Evolutionary conservation across 352 stramenopile genomes (phyloP), one percentile per base, ranked within the genome.

Genomic region (Phytopythium boreale): DNA sequence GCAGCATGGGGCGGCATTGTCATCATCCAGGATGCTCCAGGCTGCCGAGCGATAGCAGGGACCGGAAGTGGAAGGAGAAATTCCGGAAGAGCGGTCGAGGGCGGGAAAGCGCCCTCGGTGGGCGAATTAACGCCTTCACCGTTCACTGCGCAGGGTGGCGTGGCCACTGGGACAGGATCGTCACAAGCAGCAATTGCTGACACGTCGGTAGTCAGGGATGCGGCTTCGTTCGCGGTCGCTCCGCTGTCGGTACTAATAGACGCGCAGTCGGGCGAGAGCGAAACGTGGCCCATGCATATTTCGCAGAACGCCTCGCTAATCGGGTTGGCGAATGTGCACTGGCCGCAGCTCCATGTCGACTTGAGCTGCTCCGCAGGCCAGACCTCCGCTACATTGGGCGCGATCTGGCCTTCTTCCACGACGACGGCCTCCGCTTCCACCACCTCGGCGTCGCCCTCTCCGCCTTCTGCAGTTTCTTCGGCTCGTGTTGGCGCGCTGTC

Each of bases 261-360:
- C n/a, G 36, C n/a, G 12, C 14, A 36, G 56, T 73, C 65, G 1
- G 62, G 61, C 0, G 75, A 84, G 14, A 79, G 61, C 31, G 75
- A 90, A 20, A 85, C 80, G 58, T 88, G 81, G 19, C 74, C 76
- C 19, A 74, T 63, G 44, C 81, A 90, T 66, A 90, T 77, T 27
- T 83, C 77, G 17, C 81, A 90, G 66, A 88, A 90, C 2, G 79
- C 75, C n/a, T 75, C 71, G 29, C 67, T 74, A 56, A 86, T 74
- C n/a, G 74, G 36, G 55, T 90, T 90, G 15, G 77, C 39, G 58
- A 71, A 90, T 8, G 81, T 88, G 64, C 81, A 88, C 60, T 85
- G 79, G 2, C 74, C 68, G 51, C 76, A 88, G 41, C 66, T 80
- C 79, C 79, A 88, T n/a, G 52, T 69, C n/a, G 57, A 37, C 22